phyloP scores from a whole-genome alignment of 805 yeast species.

The Nakazawaea holstii region DNA sequence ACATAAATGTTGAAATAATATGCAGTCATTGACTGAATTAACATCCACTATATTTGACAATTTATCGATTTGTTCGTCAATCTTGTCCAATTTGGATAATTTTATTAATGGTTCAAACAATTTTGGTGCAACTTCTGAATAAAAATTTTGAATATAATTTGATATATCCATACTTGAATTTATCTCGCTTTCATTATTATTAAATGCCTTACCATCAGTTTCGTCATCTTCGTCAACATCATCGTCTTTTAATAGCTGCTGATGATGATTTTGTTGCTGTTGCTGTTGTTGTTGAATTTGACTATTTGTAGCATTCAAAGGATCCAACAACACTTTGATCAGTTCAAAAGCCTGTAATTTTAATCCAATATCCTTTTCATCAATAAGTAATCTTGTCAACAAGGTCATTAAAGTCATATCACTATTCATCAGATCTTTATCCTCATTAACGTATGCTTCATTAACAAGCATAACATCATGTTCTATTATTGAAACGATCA shows the following conservation, averaged over 20 bases:
- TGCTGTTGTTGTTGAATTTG: neutral
- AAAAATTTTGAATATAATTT: constrained; percentile 52
- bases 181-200: constrained; percentile 3
- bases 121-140: constrained; percentile 34
- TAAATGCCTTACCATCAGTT: constrained; percentile 5
- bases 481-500: constrained; percentile 75
- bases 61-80: constrained; percentile 5
- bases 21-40: constrained; percentile 27
- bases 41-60: constrained; percentile 16
- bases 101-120: constrained; percentile 23
- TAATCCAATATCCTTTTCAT: constrained; percentile 64
- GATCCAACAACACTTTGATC: constrained; percentile 64
- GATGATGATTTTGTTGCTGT: neutral
- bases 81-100: constrained; percentile 9
- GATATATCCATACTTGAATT: constrained; percentile 7
- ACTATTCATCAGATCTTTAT: constrained; percentile 28
- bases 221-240: constrained; percentile 13
- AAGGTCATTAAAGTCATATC: constrained; percentile 56
- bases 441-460: constrained; percentile 10
- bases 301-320: constrained; percentile 23
- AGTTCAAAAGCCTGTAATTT: constrained; percentile 85
- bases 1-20: constrained; percentile 53
- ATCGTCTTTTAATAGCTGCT: neutral
- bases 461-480: constrained; percentile 68
- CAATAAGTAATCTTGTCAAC: constrained; percentile 52